phyloP scores from a whole-genome alignment of 2,329 filamentous ascomycete genomes.

The Onygenales sp. region DNA sequence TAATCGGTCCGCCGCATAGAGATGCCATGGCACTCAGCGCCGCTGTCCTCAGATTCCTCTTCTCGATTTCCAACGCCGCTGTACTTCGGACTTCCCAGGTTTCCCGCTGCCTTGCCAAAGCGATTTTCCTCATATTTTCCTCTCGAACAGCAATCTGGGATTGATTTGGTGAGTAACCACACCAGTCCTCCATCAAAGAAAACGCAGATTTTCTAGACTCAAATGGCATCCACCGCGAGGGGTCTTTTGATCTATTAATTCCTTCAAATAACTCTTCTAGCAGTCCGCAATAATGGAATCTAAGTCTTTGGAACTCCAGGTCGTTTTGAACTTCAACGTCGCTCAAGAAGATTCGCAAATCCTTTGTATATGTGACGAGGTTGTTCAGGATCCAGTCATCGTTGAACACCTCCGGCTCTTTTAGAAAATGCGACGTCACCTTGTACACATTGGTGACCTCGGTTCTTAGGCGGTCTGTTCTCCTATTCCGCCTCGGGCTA shows the following conservation, averaged over 20 bases:
- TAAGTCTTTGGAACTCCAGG: slow-evolving; percentile 83
- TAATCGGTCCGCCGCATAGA: slow-evolving; percentile 71
- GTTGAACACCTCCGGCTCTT: slow-evolving; percentile 65
- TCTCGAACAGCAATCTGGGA: slow-evolving; percentile 70
- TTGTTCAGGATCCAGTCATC: slow-evolving; percentile 89
- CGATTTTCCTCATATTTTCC: slow-evolving; percentile 75
- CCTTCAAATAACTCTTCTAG: slow-evolving; percentile 90
- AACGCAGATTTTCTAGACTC: slow-evolving; percentile 93
- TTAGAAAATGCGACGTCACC: slow-evolving; percentile 80
- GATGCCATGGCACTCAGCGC: slow-evolving; percentile 93
- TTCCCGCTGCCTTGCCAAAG: slow-evolving; percentile 67
- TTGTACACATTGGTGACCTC: slow-evolving; percentile 97
- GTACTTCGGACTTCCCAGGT: slow-evolving; percentile 65
- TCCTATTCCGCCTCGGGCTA: slow-evolving; percentile 68
- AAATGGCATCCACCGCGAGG: slow-evolving; percentile 92
- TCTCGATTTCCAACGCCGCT: slow-evolving; percentile 93
- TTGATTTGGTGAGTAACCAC: slow-evolving; percentile 90
- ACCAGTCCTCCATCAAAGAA: slow-evolving; percentile 98
- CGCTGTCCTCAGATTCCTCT: slow-evolving; percentile 79
- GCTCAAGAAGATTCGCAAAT: slow-evolving; percentile 87
- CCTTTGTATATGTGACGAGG: slow-evolving; percentile 79
- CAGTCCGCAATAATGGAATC: slow-evolving; percentile 87
- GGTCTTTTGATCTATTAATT: slow-evolving; percentile 74
- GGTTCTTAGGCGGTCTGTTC: slow-evolving; percentile 77
- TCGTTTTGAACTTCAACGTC: slow-evolving; percentile 91